These are phyloP conservation scores for Pseudogymnoascus verrucosus DNA, from an alignment of 2,329 filamentous ascomycete species.

Conservation along the genomic window DNA sequence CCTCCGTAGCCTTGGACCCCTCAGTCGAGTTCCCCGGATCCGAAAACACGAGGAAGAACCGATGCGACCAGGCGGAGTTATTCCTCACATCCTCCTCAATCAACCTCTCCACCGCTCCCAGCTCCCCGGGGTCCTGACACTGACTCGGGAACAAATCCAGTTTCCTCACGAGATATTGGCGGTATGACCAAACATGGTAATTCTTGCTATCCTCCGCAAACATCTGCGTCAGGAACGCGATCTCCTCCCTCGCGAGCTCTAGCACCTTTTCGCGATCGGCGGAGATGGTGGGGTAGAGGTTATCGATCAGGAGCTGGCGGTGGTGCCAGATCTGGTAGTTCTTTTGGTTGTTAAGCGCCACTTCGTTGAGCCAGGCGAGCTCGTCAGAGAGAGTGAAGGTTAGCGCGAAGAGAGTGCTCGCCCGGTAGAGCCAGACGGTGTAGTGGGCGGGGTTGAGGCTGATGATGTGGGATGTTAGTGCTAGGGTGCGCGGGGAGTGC, in stretches of 20 bases:
- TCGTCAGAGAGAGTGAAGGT: slow-evolving; percentile 39
- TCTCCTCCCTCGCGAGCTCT: slow-evolving; percentile 57
- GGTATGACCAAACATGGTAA: slow-evolving; percentile 97
- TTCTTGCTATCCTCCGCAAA: slow-evolving; percentile 86
- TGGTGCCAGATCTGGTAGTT: slow-evolving; percentile 98
- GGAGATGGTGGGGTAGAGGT: slow-evolving; percentile 51
- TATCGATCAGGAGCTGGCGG: slow-evolving; percentile 56
- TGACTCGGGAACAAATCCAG: slow-evolving; percentile 59
- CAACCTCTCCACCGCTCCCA: slow-evolving; percentile 62
- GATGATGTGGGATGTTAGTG: slow-evolving; percentile 84
- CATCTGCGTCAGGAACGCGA: slow-evolving; percentile 70
- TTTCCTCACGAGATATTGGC: slow-evolving; percentile 61
- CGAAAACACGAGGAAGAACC: slow-evolving; percentile 85
- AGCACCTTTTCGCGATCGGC: slow-evolving; percentile 46
- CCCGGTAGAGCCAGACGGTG: slow-evolving; percentile 96
- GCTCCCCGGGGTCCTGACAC: slow-evolving; percentile 49
- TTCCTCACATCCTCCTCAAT: slow-evolving; percentile 80
- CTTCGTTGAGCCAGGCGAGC: slow-evolving; percentile 75
- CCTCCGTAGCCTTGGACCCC: slow-evolving; percentile 40
- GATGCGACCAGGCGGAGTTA: slow-evolving; percentile 96
- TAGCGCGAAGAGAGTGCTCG: slow-evolving; percentile 64
- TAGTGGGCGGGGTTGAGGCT: slow-evolving; percentile 93
- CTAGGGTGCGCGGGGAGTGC: slow-evolving; percentile 67
- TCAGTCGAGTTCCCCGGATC: slow-evolving; percentile 44
- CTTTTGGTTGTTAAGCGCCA: slow-evolving; percentile 79